Evolutionary conservation across 805 yeast species (phyloP).

Genomic region (Teunomyces funiuensis): DNA sequence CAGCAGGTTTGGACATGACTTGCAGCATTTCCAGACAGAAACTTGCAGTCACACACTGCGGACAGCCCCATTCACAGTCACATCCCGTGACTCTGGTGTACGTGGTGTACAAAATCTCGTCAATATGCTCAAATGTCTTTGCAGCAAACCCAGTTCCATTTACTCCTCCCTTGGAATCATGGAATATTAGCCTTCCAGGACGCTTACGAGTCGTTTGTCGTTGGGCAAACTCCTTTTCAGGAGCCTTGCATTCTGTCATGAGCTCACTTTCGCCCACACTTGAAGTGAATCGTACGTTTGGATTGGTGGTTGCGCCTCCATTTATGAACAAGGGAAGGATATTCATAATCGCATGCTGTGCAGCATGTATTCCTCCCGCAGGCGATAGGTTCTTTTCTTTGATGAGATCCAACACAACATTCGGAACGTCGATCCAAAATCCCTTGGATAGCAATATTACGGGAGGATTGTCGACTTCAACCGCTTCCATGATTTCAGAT

Average conservation of each 20-base stretch:
- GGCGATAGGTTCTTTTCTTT: constrained; percentile 57
- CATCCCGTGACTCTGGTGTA: constrained; percentile 61
- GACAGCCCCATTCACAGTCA: constrained; percentile 75
- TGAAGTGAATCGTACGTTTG: constrained; percentile 30
- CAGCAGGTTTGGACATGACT: constrained; percentile 87
- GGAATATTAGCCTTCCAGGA: constrained; percentile 84
- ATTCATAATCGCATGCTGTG: constrained; percentile 86
- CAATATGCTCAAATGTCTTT: constrained; percentile 77
- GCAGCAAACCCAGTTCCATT: constrained; percentile 77
- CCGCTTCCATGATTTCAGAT: constrained; percentile 84
- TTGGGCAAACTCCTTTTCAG: constrained; percentile 89
- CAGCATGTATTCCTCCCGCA: constrained; percentile 96
- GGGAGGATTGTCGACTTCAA: constrained; percentile 90
- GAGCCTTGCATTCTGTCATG: constrained; percentile 94
- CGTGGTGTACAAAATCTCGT: constrained; percentile 62
- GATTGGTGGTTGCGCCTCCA: constrained; percentile 56
- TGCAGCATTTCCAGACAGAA: constrained; percentile 78
- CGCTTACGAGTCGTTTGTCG: constrained; percentile 69
- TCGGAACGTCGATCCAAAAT: constrained; percentile 87
- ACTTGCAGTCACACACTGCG: constrained; percentile 81
- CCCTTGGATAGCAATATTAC: constrained; percentile 70
- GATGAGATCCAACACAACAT: constrained; percentile 57
- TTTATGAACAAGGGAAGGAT: constrained; percentile 71
- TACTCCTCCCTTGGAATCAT: constrained; percentile 80
- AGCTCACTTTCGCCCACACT: constrained; percentile 55